Conservation (phyloP, 306 rosid species). For the Hippophae gyantsensis region DNA sequence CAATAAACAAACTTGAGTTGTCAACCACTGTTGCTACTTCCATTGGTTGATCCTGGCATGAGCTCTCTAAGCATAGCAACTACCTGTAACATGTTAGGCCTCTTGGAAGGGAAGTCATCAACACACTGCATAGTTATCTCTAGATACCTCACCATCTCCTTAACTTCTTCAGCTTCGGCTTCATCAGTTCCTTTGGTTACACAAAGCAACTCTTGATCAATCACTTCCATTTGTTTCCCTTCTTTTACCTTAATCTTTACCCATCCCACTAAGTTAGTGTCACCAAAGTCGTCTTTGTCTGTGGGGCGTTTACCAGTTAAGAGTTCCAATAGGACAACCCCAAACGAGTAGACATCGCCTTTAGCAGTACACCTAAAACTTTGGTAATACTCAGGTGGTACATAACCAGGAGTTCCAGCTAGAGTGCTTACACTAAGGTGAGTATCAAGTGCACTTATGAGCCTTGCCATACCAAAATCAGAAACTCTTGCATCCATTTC, state of each 20-base stretch:
- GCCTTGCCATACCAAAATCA: constrained; percentile 96
- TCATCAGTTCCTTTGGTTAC: constrained; percentile 62
- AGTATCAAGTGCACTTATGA: constrained; percentile 92
- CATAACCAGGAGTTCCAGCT: constrained; percentile 96
- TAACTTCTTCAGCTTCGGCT: constrained; percentile 77
- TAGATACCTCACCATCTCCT: constrained; percentile 75
- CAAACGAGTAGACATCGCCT: constrained; percentile 90
- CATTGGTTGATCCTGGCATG: constrained; percentile 59
- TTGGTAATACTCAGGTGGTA: constrained; percentile 96
- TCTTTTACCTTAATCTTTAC: constrained; percentile 77
- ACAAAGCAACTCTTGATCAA: constrained; percentile 59
- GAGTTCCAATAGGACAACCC: constrained; percentile 78
- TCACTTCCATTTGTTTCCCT: constrained; percentile 87
- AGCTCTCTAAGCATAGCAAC: constrained; percentile 80
- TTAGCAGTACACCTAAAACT: constrained; percentile 94
- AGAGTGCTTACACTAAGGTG: constrained; percentile 94
- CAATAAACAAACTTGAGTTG: constrained; percentile 14
- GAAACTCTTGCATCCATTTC: constrained; percentile 92
- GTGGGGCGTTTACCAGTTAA: constrained; percentile 86
- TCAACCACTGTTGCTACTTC: constrained; percentile 81
- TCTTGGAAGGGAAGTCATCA: constrained; percentile 77
- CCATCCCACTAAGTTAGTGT: constrained; percentile 95
- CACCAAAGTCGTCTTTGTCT: constrained; percentile 89
- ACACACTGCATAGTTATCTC: constrained; percentile 69
- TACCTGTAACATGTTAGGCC: constrained; percentile 94